Evolutionary conservation across 1,139 yeast species (phyloP), one percentile per base, ranked within the genome.

Genomic region (Candida freyschussii): DNA sequence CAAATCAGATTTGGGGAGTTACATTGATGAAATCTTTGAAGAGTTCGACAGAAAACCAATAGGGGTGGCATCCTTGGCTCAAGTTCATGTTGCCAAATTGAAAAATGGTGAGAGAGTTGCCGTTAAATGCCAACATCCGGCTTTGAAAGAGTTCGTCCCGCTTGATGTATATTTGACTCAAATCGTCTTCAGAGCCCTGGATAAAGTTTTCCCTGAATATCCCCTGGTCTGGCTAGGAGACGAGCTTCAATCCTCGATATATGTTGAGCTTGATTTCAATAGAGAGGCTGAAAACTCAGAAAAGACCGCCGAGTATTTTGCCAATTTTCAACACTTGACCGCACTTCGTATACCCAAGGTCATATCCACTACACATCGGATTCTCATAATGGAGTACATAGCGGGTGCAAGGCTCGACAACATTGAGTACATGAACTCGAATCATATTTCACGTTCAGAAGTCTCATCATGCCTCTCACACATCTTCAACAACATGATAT

Each of bases 31-130:
- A 1, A 45, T 77, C 25, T 91, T 91, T 55, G 56, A 63, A 10
- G 75, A 71, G 20, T 85, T 91, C 55, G 74, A 81, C 43, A 70
- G 73, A 0, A 61, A 57, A 12, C 98, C 99, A 0, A 75, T 91
- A 26, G 99, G 98, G 1, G 95, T 87, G 11, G 98, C 98, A 0
- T 85, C 96, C 1, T 66, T 91, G 45, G 98, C 98, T 0, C 99
- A 91, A 53, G 99, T 91, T 8, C 98, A 91, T 58, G 63, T 68
- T 26, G 99, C 95, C 0, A 70, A 59, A 2, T 57, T 89, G 36
- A 70, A 64, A 37, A 70, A 66, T 5, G 87, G 86, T 1, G 72
- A 79, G 46, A 73, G 69, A 48, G 97, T 89, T 2, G 98, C 98
- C 0, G 95, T 91, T 16, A 91, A 93, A 53, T 72, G 91, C 24